These are phyloP conservation scores for Dendrothele bispora DNA, from an alignment of 768 basidiomycete species.

Conservation along the genomic window DNA sequence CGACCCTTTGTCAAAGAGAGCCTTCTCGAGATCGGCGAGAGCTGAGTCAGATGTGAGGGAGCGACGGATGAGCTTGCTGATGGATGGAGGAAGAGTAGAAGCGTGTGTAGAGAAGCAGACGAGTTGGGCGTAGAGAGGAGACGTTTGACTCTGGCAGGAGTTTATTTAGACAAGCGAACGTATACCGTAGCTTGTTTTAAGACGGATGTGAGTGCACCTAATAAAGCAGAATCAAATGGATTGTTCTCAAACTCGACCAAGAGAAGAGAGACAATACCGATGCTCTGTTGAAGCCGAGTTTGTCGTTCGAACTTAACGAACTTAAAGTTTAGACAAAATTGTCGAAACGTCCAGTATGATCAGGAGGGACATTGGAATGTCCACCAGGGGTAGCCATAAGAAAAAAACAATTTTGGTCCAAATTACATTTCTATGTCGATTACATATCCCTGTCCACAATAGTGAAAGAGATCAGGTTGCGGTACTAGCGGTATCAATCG, in stretches of 20 bases:
- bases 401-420: no score
- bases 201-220: slow-evolving; percentile 20
- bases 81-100: slow-evolving; percentile 45
- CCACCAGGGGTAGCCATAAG: slow-evolving; percentile 70
- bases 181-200: background rate
- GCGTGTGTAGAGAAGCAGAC: slow-evolving; percentile 68
- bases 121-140: slow-evolving; percentile 22
- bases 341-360: slow-evolving; percentile 61
- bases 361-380: slow-evolving; percentile 82
- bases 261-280: slow-evolving; percentile 76
- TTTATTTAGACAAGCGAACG: background rate
- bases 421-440: no score
- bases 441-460: no score
- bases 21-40: slow-evolving; percentile 50
- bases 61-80: slow-evolving; percentile 47
- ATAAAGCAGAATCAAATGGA: slow-evolving; percentile 54
- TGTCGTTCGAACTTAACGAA: background rate
- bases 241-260: slow-evolving; percentile 69
- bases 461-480: no score
- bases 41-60: slow-evolving; percentile 51
- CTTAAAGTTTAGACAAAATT: slow-evolving; percentile 4
- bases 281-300: slow-evolving; percentile 50
- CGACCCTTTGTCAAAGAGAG: slow-evolving; percentile 36
- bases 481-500: no score
- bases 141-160: slow-evolving; percentile 8